Conservation (phyloP, 2,329 filamentous ascomycete genomes). For the Canariomyces notabilis region DNA sequence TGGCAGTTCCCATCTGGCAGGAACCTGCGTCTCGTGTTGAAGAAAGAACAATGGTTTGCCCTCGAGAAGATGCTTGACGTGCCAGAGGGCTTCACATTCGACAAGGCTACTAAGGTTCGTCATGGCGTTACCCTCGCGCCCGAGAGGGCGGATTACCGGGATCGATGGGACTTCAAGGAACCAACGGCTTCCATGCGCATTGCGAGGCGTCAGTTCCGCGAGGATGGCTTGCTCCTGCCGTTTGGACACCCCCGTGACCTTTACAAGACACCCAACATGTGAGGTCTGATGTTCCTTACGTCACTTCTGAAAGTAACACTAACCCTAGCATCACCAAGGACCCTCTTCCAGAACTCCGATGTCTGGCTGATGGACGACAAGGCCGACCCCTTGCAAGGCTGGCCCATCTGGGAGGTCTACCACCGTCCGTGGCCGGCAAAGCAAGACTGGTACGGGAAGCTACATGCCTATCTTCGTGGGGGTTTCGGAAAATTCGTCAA, state of each 20-base stretch:
- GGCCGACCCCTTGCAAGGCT: background rate
- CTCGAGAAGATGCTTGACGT: background rate
- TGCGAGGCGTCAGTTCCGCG: constrained; percentile 13
- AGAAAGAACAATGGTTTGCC: background rate
- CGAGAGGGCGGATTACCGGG: background rate
- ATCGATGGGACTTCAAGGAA: background rate
- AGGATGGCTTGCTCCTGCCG: constrained; percentile 24
- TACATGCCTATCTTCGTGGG: too few relatives aligned
- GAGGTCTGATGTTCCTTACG: too few relatives aligned
- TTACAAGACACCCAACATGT: constrained; percentile 1
- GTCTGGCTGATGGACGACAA: constrained; percentile 5
- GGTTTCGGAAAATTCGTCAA: too few relatives aligned
- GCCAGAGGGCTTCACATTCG: background rate
- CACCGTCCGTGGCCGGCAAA: background rate
- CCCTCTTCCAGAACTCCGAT: background rate
- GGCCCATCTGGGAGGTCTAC: background rate
- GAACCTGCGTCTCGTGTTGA: background rate
- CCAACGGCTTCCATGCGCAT: constrained; percentile 13
- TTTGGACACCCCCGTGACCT: constrained; percentile 15
- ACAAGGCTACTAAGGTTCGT: background rate
- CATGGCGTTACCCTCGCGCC: background rate
- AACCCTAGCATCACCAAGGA: too few relatives aligned
- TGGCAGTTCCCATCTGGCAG: constrained; percentile 6
- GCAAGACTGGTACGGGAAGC: constrained; percentile 3
- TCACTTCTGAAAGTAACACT: too few relatives aligned